Conservation (phyloP, 306 rosid species). For the Gillenia trifoliata region DNA sequence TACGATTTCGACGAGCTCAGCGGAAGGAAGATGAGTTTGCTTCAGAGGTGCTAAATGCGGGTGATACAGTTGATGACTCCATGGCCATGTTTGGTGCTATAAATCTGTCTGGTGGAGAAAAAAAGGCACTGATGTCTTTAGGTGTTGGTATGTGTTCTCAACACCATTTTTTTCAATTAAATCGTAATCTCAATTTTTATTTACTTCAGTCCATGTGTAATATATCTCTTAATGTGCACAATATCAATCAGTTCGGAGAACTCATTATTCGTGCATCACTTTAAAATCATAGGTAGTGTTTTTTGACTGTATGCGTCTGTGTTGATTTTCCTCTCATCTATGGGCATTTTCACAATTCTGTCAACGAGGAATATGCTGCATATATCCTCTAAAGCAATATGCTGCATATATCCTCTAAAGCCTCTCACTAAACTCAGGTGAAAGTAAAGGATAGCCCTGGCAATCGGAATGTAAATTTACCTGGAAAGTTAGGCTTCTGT, state of each 20-base stretch:
- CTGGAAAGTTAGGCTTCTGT: neutral
- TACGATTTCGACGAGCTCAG: constrained; percentile 63
- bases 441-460: neutral
- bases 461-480: neutral
- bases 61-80: constrained; percentile 85
- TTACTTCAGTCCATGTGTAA: neutral
- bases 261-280: neutral
- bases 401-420: neutral
- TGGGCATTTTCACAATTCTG: neutral
- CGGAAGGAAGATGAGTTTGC: constrained; percentile 69
- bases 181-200: neutral
- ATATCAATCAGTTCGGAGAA: neutral
- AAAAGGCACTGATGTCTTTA: constrained; percentile 75
- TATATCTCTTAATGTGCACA: neutral
- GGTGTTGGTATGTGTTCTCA: constrained; percentile 61
- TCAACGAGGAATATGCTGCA: no score
- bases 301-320: constrained; percentile 1
- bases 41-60: constrained; percentile 56
- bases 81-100: constrained; percentile 76
- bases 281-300: neutral
- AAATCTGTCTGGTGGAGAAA: constrained; percentile 69
- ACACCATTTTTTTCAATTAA: constrained; percentile 3
- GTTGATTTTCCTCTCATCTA: neutral
- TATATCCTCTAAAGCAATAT: neutral
- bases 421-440: neutral